Evolutionary conservation across 306 rosid species (phyloP).

Genomic region (Begonia fuchsioides): DNA sequence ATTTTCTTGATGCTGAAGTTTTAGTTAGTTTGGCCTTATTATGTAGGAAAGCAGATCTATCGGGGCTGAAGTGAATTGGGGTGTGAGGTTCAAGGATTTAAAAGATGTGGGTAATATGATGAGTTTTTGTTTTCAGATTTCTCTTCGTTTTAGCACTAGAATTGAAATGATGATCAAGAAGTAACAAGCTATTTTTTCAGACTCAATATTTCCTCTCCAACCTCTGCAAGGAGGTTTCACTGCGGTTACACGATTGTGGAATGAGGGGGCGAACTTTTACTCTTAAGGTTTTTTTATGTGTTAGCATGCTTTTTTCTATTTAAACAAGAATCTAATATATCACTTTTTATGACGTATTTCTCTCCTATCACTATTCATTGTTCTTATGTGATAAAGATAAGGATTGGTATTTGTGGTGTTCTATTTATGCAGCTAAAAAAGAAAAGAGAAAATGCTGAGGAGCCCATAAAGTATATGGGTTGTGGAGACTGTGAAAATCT

Average conservation of each 20-base stretch:
- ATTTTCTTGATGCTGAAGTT: background rate
- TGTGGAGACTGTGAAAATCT: slow-evolving; percentile 91
- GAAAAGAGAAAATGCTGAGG: slow-evolving; percentile 66
- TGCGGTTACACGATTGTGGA: slow-evolving; percentile 69
- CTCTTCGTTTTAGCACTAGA: slow-evolving; percentile 5
- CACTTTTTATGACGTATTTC: slow-evolving; percentile 2
- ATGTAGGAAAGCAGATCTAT: slow-evolving; percentile 74
- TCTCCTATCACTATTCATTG: background rate
- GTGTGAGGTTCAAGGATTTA: slow-evolving; percentile 71
- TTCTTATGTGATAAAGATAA: background rate
- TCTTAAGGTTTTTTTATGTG: slow-evolving; percentile 42
- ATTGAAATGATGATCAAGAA: slow-evolving; percentile 8
- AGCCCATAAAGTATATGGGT: slow-evolving; percentile 89
- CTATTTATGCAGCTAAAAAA: slow-evolving; percentile 47
- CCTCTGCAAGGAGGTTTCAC: slow-evolving; percentile 84
- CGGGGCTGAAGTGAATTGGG: slow-evolving; percentile 99
- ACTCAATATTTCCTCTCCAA: slow-evolving; percentile 51
- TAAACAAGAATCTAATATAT: background rate
- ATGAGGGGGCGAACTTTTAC: slow-evolving; percentile 71
- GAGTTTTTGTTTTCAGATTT: slow-evolving; percentile 7
- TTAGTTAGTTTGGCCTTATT: slow-evolving; percentile 4
- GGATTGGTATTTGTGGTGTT: background rate
- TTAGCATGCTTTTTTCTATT: slow-evolving; percentile 10
- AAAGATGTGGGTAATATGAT: slow-evolving; percentile 54
- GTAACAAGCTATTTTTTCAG: slow-evolving; percentile 37